phyloP scores from a whole-genome alignment of 2,329 filamentous ascomycete species.

The Talaromyces albobiverticillius region DNA sequence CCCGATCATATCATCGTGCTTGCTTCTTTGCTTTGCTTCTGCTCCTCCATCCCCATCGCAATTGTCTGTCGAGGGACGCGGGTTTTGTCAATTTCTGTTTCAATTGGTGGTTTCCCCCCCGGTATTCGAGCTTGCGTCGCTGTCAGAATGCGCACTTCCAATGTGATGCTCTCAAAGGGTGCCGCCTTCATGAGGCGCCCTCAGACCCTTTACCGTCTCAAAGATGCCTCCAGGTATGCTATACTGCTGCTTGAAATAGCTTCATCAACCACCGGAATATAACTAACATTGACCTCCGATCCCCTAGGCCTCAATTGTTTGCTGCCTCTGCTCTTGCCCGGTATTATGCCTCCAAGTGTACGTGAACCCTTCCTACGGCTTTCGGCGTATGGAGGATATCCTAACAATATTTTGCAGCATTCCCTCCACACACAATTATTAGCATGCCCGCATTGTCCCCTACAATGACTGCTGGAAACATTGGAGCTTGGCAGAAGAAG shows the following conservation, averaged over 20 bases:
- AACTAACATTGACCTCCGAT: conserved; percentile 6
- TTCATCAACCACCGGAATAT: not conserved
- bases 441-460: conserved; percentile 98
- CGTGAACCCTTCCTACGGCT: conserved; percentile 24
- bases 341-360: conserved; percentile 70
- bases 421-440: conserved; percentile 90
- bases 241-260: not conserved
- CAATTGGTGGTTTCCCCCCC: conserved; percentile 32
- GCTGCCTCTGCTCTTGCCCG: conserved; percentile 60
- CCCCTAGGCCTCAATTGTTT: conserved; percentile 43
- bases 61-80: conserved; percentile 18
- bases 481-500: conserved; percentile 98
- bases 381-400: conserved; percentile 16
- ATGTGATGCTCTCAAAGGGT: conserved; percentile 42
- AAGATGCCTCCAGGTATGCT: conserved; percentile 40
- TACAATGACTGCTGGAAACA: conserved; percentile 95
- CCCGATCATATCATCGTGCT: conserved; percentile 18
- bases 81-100: conserved; percentile 13
- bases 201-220: conserved; percentile 43
- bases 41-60: conserved; percentile 19
- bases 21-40: conserved; percentile 11
- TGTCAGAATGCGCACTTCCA: conserved; percentile 45
- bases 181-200: conserved; percentile 45
- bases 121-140: conserved; percentile 54
- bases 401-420: conserved; percentile 59